phyloP scores from a whole-genome alignment of 2,329 filamentous ascomycete genomes.

The Monilinia aucupariae region DNA sequence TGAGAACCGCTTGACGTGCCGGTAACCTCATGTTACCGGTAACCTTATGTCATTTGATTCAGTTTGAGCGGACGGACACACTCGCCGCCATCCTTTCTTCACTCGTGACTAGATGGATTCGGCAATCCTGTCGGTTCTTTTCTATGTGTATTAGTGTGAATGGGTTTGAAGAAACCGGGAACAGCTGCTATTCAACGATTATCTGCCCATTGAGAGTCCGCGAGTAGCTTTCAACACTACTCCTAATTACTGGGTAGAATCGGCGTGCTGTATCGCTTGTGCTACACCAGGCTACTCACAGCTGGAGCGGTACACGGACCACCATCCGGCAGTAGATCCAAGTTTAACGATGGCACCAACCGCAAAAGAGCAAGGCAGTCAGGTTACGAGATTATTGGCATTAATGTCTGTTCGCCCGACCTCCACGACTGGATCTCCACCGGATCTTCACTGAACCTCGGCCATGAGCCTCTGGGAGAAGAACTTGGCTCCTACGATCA shows the following conservation, averaged over 20 bases:
- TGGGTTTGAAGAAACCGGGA: neutral
- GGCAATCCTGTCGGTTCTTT: neutral
- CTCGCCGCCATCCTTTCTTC: neutral
- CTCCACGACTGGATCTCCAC: neutral
- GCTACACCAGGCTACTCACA: too few species aligned
- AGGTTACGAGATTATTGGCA: neutral
- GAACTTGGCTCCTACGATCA: neutral
- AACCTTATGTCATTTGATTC: neutral
- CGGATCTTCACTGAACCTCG: neutral
- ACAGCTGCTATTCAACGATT: neutral
- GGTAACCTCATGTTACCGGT: too few species aligned
- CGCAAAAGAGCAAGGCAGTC: neutral
- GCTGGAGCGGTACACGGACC: neutral
- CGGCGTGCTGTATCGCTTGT: constrained; percentile 2
- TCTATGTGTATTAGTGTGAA: neutral
- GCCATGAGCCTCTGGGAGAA: neutral
- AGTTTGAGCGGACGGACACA: neutral
- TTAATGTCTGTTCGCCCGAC: neutral
- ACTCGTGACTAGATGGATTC: neutral
- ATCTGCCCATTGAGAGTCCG: neutral
- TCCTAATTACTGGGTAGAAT: neutral
- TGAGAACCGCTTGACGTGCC: too few species aligned
- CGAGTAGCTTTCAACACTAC: neutral
- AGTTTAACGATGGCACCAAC: neutral
- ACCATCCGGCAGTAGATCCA: neutral